phyloP scores from a whole-genome alignment of 78 protist genomes.

The Guillardia theta region DNA sequence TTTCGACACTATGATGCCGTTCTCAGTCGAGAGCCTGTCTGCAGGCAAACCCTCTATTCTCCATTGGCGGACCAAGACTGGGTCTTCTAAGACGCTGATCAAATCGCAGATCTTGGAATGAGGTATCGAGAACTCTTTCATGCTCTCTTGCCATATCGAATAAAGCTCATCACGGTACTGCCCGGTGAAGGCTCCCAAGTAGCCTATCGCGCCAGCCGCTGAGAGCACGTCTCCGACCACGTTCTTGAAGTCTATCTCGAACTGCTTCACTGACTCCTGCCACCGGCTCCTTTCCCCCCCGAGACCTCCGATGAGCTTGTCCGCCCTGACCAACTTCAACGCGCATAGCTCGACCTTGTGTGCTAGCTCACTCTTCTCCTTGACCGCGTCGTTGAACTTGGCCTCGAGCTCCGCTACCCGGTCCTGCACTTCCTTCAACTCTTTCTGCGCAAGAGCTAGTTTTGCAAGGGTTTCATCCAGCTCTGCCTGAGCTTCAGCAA shows the following conservation, averaged over 20 bases:
- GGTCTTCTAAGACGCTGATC: slow-evolving; percentile 58
- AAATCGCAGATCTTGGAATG: background rate
- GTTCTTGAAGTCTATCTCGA: background rate
- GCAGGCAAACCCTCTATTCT: slow-evolving; percentile 74
- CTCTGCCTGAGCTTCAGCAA: slow-evolving; percentile 57
- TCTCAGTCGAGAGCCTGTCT: slow-evolving; percentile 79
- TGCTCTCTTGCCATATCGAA: slow-evolving; percentile 55
- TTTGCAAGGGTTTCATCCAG: slow-evolving; percentile 43
- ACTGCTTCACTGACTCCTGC: slow-evolving; percentile 40
- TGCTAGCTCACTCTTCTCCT: slow-evolving; percentile 50
- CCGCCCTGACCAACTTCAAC: slow-evolving; percentile 72
- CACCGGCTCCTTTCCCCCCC: slow-evolving; percentile 83
- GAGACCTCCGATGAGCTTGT: slow-evolving; percentile 68
- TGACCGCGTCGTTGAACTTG: slow-evolving; percentile 30
- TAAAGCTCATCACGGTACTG: slow-evolving; percentile 52
- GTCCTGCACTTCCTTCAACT: slow-evolving; percentile 59
- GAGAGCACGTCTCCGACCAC: slow-evolving; percentile 72
- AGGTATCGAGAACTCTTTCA: slow-evolving; percentile 46
- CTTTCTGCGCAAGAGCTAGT: slow-evolving; percentile 49
- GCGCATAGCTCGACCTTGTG: slow-evolving; percentile 47
- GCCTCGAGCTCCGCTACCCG: slow-evolving; percentile 63
- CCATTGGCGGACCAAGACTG: slow-evolving; percentile 75
- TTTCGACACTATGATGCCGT: slow-evolving; percentile 70
- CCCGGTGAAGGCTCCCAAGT: slow-evolving; percentile 78
- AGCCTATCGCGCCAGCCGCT: slow-evolving; percentile 75